These are phyloP conservation scores for Leishmania tarentolae DNA, from an alignment of 208 protist genomes.

Conservation along the genomic window DNA sequence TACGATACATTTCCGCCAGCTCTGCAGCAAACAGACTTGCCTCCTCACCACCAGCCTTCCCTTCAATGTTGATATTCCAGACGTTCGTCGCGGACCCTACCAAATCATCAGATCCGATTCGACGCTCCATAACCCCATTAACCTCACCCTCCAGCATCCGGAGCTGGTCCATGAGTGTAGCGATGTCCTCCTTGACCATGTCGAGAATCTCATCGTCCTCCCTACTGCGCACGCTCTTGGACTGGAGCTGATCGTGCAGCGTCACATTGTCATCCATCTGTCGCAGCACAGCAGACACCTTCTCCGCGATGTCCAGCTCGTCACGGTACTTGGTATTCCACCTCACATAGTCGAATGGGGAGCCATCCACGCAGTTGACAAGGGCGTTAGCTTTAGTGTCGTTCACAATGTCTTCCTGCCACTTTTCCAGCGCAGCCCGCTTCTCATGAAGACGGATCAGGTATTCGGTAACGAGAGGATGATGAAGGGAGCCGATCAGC, in stretches of 20 bases:
- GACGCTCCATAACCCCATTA: conserved; percentile 59
- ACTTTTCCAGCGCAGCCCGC: conserved; percentile 43
- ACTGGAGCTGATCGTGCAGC: conserved; percentile 47
- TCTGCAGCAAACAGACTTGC: conserved; percentile 86
- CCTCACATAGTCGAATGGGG: conserved; percentile 58
- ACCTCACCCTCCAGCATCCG: conserved; percentile 54
- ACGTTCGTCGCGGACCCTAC: conserved; percentile 69
- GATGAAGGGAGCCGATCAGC: conserved; percentile 62
- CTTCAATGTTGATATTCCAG: conserved; percentile 70
- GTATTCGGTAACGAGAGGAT: conserved; percentile 86
- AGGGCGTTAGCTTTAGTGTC: neutral
- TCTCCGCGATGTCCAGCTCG: conserved; percentile 71
- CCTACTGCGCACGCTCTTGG: conserved; percentile 14
- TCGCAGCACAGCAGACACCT: conserved; percentile 36
- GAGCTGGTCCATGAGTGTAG: conserved; percentile 44
- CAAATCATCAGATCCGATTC: conserved; percentile 71
- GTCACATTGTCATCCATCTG: conserved; percentile 73
- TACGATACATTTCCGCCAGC: conserved; percentile 73
- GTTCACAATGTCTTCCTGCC: conserved; percentile 36
- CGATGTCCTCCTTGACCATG: conserved; percentile 78
- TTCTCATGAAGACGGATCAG: conserved; percentile 78
- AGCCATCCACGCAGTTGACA: conserved; percentile 55
- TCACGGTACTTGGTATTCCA: conserved; percentile 84
- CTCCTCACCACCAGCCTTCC: conserved; percentile 88
- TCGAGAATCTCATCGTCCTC: conserved; percentile 74